Evolutionary conservation across 2,329 filamentous ascomycete genomes (phyloP).

Genomic region (Colletotrichum nymphaeae): DNA sequence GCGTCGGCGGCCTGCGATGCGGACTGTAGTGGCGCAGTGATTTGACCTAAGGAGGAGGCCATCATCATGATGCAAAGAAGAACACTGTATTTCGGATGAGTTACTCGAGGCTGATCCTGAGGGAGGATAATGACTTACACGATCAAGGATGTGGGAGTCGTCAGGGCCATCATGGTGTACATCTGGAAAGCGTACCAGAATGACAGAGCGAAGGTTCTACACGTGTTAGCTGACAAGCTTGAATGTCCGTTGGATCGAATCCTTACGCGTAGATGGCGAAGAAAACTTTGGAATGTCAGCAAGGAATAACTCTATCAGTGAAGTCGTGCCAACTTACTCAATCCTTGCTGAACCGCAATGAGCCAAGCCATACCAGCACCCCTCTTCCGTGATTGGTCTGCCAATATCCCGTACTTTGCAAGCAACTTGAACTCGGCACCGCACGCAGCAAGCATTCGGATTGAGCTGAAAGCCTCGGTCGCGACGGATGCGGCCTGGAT

Average conservation of each 20-base stretch:
- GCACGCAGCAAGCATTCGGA: conserved; percentile 56
- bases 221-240: conserved; percentile 1
- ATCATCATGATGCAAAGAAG: conserved; percentile 43
- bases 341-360: conserved; percentile 40
- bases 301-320: not conserved
- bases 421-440: conserved; percentile 51
- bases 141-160: conserved; percentile 38
- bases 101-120: not conserved
- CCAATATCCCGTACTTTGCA: conserved; percentile 48
- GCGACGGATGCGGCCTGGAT: conserved; percentile 50
- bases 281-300: conserved; percentile 32
- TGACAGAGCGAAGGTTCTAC: conserved; percentile 38
- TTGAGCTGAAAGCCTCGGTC: conserved; percentile 52
- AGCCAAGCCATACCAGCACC: conserved; percentile 41
- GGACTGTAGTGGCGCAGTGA: conserved; percentile 49
- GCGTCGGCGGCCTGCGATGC: conserved; percentile 49
- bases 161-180: conserved; percentile 36
- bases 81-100: conserved; percentile 31
- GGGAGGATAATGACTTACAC: conserved; percentile 31
- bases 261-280: conserved; percentile 38
- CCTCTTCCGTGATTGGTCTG: conserved; percentile 48
- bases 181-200: conserved; percentile 39
- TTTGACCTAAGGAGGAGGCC: conserved; percentile 43
- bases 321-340: conserved; percentile 35
- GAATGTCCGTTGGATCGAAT: not conserved